Conservation (phyloP, 805 yeast species). For the Lipomyces oligophaga region DNA sequence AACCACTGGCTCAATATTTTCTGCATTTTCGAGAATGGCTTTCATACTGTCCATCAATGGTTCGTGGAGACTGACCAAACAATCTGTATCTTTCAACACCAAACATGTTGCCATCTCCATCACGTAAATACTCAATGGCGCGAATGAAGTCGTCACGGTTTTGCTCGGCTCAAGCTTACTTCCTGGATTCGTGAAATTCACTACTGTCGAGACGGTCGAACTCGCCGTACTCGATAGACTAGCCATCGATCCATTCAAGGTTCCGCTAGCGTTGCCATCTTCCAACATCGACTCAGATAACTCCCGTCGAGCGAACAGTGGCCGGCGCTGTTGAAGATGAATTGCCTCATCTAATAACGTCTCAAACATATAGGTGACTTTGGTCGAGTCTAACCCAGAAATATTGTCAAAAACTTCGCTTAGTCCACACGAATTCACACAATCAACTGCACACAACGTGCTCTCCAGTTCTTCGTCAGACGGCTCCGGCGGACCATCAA, state of each 20-base stretch:
- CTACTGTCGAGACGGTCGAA: not conserved
- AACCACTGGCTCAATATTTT: constrained; percentile 19
- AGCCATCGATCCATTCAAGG: not conserved
- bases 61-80: constrained; percentile 8
- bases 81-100: constrained; percentile 17
- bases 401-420: constrained; percentile 53
- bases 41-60: constrained; percentile 13
- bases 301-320: constrained; percentile 7
- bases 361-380: constrained; percentile 13
- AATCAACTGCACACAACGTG: constrained; percentile 76
- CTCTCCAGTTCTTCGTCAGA: constrained; percentile 87
- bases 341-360: constrained; percentile 20
- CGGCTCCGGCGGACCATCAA: constrained; percentile 85
- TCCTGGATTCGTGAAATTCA: no score
- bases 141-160: constrained; percentile 7
- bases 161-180: not conserved
- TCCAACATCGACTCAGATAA: no score
- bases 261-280: not conserved
- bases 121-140: constrained; percentile 25
- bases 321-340: constrained; percentile 16
- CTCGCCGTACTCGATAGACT: constrained; percentile 1
- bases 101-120: constrained; percentile 29
- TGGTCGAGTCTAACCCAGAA: constrained; percentile 35
- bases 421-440: constrained; percentile 68
- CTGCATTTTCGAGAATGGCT: constrained; percentile 21